These are phyloP conservation scores for Arachnomyces sp. DNA, from an alignment of 2,329 filamentous ascomycete species.

Conservation along the genomic window DNA sequence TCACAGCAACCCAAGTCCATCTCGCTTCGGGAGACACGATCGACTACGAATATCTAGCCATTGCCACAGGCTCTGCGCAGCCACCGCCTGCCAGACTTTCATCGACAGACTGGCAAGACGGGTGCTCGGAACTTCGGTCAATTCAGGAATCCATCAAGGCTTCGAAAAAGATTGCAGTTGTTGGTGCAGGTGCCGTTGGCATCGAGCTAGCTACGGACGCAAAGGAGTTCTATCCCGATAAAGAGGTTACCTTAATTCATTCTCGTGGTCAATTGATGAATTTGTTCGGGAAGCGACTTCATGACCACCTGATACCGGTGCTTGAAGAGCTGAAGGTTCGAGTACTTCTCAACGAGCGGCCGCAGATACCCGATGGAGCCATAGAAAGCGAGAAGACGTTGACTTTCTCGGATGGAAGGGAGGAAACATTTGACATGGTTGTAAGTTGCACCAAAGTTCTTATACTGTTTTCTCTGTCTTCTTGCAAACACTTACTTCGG, in stretches of 20 bases:
- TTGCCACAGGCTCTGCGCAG: slow-evolving; percentile 47
- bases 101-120: slow-evolving; percentile 8
- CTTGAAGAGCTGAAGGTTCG: slow-evolving; percentile 15
- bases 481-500: neutral
- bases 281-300: slow-evolving; percentile 14
- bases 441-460: neutral
- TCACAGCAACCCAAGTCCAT: slow-evolving; percentile 31
- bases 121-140: slow-evolving; percentile 9
- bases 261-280: slow-evolving; percentile 25
- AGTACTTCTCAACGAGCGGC: slow-evolving; percentile 12
- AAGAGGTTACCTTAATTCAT: slow-evolving; percentile 35
- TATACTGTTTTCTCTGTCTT: neutral
- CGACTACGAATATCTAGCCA: slow-evolving; percentile 45
- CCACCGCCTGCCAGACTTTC: slow-evolving; percentile 4
- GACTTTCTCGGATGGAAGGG: slow-evolving; percentile 7
- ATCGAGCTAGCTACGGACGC: slow-evolving; percentile 39
- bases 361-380: slow-evolving; percentile 3
- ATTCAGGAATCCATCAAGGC: slow-evolving; percentile 29
- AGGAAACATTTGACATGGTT: slow-evolving; percentile 8
- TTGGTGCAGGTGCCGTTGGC: slow-evolving; percentile 30
- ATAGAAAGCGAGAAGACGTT: slow-evolving; percentile 1
- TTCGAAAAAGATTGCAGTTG: slow-evolving; percentile 39
- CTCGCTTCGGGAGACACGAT: slow-evolving; percentile 39
- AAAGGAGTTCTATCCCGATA: slow-evolving; percentile 33
- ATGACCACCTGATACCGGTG: slow-evolving; percentile 8